Base-by-base conservation (phyloP, 345 rosid genomes). In the Aethionema arabicum region DNA sequence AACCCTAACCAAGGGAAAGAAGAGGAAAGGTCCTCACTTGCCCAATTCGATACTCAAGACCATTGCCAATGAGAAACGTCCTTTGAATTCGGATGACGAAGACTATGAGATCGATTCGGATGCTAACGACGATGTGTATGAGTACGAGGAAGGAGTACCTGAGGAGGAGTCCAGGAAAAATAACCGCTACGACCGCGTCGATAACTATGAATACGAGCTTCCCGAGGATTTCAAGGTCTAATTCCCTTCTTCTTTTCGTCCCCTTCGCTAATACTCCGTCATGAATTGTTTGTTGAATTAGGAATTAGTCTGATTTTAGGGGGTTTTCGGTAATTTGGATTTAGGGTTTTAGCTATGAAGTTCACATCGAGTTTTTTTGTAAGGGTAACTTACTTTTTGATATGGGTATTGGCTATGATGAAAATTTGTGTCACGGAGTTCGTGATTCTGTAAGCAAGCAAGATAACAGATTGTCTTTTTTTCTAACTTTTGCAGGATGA, bases 111-210 rank as follows among this genome's bases (percentile, higher is more conserved):
- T 80, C 40, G 69, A 53, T 36, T 81, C 83, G 8, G 87, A 84
- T 32, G 83, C 16, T 0, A 60, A 68, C 63, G 84, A 54, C 11
- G 68, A 67, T 60, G 93, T 91, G 21, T 91, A 91, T 46, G 96
- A 91, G 80, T 91, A 91, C 59, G 98, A 88, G 60, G 98, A 88
- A 65, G 84, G 66, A 59, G 72, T 81, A 14, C 68, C 97, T 3
- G 83, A 82, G 60, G 98, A 92, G 72, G 97, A 89, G 63, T 78
- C 91, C 6, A 57, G 61, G 61, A 92, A 77, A 79, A 92, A 92
- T 71, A 86, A 80, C 53, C 86, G 98, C 2, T 92, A 70, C 35
- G 98, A 85, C 73, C 70, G 68, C 3, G 89, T 83, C 3, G 81
- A 82, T 43, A 92, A 89, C 61, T 82, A 77, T 45, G 91, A 86